Evolutionary conservation across 2,329 filamentous ascomycete species (phyloP).

Genomic region (Daldinia sp.): DNA sequence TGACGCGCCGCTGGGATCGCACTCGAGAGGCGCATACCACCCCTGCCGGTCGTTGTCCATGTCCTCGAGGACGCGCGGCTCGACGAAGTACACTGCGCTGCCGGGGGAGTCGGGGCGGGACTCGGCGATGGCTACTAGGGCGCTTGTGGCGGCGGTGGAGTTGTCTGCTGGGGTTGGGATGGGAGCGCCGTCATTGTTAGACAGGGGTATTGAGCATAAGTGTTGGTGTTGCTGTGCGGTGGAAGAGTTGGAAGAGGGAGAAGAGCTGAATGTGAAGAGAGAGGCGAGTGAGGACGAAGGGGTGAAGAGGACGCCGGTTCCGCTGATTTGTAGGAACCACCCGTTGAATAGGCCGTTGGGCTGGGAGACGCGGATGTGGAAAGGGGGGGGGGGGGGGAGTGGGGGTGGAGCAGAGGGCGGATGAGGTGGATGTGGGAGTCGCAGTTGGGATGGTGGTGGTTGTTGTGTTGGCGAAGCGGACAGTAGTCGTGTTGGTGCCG

Average conservation of each 20-base stretch:
- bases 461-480: constrained; percentile 15
- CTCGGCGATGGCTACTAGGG: constrained; percentile 47
- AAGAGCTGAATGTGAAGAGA: constrained; percentile 44
- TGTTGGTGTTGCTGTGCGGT: constrained; percentile 32
- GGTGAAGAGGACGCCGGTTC: constrained; percentile 48
- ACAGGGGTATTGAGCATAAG: constrained; percentile 44
- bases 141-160: constrained; percentile 8
- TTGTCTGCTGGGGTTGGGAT: neutral
- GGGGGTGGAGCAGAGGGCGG: constrained; percentile 46
- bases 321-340: constrained; percentile 50
- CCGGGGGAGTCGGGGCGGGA: constrained; percentile 36
- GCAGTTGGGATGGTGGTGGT: constrained; percentile 10
- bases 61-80: constrained; percentile 39
- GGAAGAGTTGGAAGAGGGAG: constrained; percentile 45
- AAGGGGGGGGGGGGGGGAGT: constrained; percentile 38
- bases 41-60: constrained; percentile 38
- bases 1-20: constrained; percentile 8
- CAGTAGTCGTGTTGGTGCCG: constrained; percentile 12
- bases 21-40: constrained; percentile 46
- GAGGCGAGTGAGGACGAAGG: constrained; percentile 37
- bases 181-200: neutral
- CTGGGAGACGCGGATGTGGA: constrained; percentile 47
- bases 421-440: constrained; percentile 40
- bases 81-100: constrained; percentile 49
- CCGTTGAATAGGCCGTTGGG: constrained; percentile 49